A percentile compares a stretch with the other conserved stretches of the same genome.
Conservation (phyloP, 2,329 filamentous ascomycete genomes). For the Boeremia exigua region DNA sequence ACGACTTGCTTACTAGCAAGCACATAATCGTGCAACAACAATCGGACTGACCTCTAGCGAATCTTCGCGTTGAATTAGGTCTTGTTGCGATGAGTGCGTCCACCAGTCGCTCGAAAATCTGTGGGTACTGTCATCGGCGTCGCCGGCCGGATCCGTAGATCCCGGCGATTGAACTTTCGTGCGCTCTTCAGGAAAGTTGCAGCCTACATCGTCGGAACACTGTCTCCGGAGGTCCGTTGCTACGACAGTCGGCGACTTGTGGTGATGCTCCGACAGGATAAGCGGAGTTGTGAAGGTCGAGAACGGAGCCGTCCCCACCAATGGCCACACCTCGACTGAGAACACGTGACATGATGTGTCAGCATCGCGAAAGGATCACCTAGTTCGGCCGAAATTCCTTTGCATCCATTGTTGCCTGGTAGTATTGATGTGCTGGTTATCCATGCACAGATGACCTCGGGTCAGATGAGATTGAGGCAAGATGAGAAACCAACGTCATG, state of each 20-base stretch:
- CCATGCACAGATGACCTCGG: not conserved
- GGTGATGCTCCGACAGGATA: not conserved
- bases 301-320: not conserved
- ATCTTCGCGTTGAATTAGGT: no score
- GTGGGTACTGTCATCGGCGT: not conserved
- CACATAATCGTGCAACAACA: no score
- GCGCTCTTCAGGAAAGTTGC: not conserved
- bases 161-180: not conserved
- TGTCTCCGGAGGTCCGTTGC: not conserved
- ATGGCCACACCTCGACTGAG: conserved; percentile 6
- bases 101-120: not conserved
- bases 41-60: no score
- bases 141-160: not conserved
- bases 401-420: conserved; percentile 1
- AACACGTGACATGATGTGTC: conserved; percentile 11
- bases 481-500: not conserved
- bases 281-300: not conserved
- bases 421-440: not conserved
- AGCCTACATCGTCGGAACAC: not conserved
- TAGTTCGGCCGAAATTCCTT: not conserved
- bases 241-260: not conserved
- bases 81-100: no score
- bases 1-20: no score
- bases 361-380: not conserved
- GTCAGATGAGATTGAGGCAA: not conserved